These are phyloP conservation scores for Setaria italica DNA, from an alignment of 202 grass and related monocot species.

Conservation along the genomic window DNA sequence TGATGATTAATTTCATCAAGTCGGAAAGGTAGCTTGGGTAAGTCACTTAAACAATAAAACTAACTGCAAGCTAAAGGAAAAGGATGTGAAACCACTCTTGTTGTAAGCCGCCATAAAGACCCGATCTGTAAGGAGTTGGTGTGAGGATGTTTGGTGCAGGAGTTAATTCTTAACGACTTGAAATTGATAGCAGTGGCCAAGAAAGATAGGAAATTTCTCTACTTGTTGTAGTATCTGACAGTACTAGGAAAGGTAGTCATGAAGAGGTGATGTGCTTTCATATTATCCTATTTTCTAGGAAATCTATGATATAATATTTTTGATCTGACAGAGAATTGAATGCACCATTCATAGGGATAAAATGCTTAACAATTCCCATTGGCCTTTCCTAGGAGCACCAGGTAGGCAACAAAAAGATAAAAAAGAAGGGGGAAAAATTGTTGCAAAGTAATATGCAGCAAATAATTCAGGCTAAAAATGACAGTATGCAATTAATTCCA, in stretches of 20 bases:
- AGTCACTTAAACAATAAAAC: background rate
- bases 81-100: background rate
- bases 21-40: background rate
- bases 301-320: too few relatives aligned
- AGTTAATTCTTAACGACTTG: background rate
- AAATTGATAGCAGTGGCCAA: background rate
- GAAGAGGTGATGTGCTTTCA: background rate
- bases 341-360: too few relatives aligned
- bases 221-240: too few relatives aligned
- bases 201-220: background rate
- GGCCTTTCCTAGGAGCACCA: background rate
- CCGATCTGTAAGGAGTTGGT: background rate
- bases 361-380: too few relatives aligned
- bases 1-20: background rate
- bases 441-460: background rate
- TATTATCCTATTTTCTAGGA: too few relatives aligned
- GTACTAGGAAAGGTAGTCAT: background rate
- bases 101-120: background rate
- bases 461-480: background rate
- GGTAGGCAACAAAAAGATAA: background rate
- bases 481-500: too few relatives aligned
- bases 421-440: background rate
- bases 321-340: too few relatives aligned
- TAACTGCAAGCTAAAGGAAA: too few relatives aligned
- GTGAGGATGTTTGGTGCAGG: background rate